Base-by-base conservation (phyloP, 345 rosid species). In the Brassica napus region DNA sequence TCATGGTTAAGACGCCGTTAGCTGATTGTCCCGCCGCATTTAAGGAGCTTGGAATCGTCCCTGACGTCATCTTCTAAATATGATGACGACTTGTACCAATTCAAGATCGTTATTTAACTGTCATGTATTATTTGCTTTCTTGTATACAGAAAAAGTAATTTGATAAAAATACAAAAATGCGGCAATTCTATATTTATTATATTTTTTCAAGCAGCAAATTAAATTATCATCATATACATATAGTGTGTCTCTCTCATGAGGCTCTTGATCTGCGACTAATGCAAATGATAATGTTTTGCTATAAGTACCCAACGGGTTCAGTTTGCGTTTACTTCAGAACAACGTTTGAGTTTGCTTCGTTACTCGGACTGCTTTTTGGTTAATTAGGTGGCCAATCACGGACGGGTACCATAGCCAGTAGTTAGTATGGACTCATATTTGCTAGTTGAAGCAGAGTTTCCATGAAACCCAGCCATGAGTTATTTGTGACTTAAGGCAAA, bases 401-500 rank as follows among this genome's bases (percentile, higher is more conserved):
- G n/a, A 79, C 73, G 78, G 66, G 76, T 42, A 81, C 68, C 79
- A 6, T 14, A 61, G 61, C 87, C 75, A 71, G 73, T 82, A 74
- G 81, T 49, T 28, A 82, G 61, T 72, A 85, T 83, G 77, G 84
- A 78, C 69, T 88, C 83, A 52, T 77, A 82, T 72, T 82, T 86
- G 84, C 78, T 71, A 35, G 69, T 81, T 76, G 86, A 82, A 49
- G 92, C 81, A 60, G 88, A 35, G 82, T 85, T 89, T 81, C 86
- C 90, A 10, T 82, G 81, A 74, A 91, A 91, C 68, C 96, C 91
- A 81, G 87, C 89, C 73, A 81, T 80, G 74, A 91, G 91, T 73
- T 89, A 78, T 83, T 85, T 85, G 52, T 88, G 97, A 74, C 93
- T 88, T 69, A 89, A 78, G 42, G 89, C 93, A 78, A 90, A 89